These are phyloP conservation scores for Tolypocladium endophyticum DNA, from an alignment of 2,329 filamentous ascomycete genomes.

Conservation along the genomic window DNA sequence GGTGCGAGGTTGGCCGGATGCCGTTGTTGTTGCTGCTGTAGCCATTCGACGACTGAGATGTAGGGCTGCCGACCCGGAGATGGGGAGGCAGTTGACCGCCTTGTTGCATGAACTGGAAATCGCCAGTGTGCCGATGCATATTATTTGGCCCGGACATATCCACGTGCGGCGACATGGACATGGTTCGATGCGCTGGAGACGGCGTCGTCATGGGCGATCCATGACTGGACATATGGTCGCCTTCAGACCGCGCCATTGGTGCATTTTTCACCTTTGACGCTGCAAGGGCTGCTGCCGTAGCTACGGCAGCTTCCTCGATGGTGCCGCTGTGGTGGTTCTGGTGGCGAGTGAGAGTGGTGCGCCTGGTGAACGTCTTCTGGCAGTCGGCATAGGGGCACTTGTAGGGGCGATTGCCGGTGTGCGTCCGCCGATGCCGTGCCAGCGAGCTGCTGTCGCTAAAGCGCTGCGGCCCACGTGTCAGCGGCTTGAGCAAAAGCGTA, in stretches of 20 bases:
- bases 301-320: conserved; percentile 83
- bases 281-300: conserved; percentile 77
- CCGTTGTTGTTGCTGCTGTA: conserved; percentile 28
- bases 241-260: conserved; percentile 52
- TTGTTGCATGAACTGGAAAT: conserved; percentile 63
- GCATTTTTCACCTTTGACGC: conserved; percentile 30
- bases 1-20: conserved; percentile 74
- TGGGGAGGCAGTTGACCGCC: conserved; percentile 74
- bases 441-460: conserved; percentile 96
- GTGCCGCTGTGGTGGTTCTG: conserved; percentile 94
- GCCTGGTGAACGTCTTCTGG: conserved; percentile 94
- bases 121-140: conserved; percentile 52
- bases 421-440: conserved; percentile 85
- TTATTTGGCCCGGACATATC: conserved; percentile 59
- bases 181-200: conserved; percentile 67
- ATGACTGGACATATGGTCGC: conserved; percentile 59
- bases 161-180: conserved; percentile 70
- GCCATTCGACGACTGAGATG: conserved; percentile 53
- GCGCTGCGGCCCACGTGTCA: conserved; percentile 43
- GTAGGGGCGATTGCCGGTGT: conserved; percentile 91
- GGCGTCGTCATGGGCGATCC: conserved; percentile 70
- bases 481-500: neutral
- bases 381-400: conserved; percentile 97
- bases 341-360: conserved; percentile 88
- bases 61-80: conserved; percentile 64